These are phyloP conservation scores for Simplicillium aogashimaense DNA, from an alignment of 2,329 filamentous ascomycete species.

Conservation along the genomic window DNA sequence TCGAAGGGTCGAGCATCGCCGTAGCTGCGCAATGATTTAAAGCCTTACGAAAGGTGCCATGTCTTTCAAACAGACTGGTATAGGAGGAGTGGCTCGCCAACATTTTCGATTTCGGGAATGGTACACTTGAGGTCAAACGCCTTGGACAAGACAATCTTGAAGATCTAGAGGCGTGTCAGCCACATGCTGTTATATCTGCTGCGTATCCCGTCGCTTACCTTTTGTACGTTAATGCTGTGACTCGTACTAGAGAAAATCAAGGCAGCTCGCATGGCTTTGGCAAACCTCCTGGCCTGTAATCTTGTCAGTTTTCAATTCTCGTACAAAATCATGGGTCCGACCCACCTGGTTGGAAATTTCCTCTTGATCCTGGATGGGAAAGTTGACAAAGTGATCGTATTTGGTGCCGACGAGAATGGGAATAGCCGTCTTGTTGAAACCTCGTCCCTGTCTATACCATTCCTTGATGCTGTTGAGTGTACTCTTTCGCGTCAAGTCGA, in stretches of 20 bases:
- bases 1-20: too few species aligned
- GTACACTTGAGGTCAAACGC: constrained; percentile 98
- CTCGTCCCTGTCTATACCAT: constrained; percentile 95
- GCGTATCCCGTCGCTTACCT: constrained; percentile 41
- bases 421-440: constrained; percentile 99
- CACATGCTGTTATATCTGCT: constrained; percentile 4
- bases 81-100: constrained; percentile 87
- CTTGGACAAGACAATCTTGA: constrained; percentile 98
- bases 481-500: constrained; percentile 94
- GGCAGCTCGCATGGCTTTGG: constrained; percentile 95
- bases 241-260: constrained; percentile 98
- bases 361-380: constrained; percentile 92
- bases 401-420: constrained; percentile 96
- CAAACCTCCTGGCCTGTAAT: constrained; percentile 79
- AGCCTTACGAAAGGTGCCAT: neutral
- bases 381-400: constrained; percentile 99
- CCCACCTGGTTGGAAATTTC: constrained; percentile 91
- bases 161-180: constrained; percentile 55
- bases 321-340: neutral
- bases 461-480: constrained; percentile 99
- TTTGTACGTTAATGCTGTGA: constrained; percentile 99
- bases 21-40: too few species aligned
- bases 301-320: constrained; percentile 4
- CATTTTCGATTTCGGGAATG: constrained; percentile 96
- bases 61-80: constrained; percentile 54